Evolutionary conservation across 805 yeast species (phyloP).

Genomic region (Metschnikowia koreensis): DNA sequence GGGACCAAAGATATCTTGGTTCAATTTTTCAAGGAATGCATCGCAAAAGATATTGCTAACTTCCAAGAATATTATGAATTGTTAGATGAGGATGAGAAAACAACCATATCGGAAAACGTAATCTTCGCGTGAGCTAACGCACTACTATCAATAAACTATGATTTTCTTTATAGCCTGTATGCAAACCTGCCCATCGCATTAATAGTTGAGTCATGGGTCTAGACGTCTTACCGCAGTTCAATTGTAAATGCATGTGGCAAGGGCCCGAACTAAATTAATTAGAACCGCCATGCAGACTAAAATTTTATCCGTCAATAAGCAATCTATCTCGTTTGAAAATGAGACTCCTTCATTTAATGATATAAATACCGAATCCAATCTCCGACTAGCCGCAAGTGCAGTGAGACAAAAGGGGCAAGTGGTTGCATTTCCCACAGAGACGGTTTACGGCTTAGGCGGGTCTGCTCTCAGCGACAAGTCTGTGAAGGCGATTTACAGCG

Average conservation of each 20-base stretch:
- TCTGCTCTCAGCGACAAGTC: constrained; percentile 72
- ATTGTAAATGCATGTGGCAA: constrained; percentile 2
- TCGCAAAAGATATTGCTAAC: constrained; percentile 46
- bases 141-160: background rate
- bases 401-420: constrained; percentile 32
- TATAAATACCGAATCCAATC: constrained; percentile 47
- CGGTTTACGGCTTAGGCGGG: constrained; percentile 95
- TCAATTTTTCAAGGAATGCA: constrained; percentile 56
- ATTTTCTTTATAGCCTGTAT: background rate
- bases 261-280: background rate
- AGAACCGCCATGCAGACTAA: constrained; percentile 25
- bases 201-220: background rate
- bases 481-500: constrained; percentile 73
- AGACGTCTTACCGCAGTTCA: background rate
- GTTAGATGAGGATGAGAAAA: constrained; percentile 54
- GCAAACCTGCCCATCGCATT: background rate
- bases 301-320: constrained; percentile 54
- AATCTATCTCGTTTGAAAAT: constrained; percentile 47
- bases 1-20: constrained; percentile 42
- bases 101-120: constrained; percentile 48
- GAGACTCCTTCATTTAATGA: constrained; percentile 51
- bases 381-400: constrained; percentile 47
- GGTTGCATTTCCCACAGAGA: constrained; percentile 95
- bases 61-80: constrained; percentile 51
- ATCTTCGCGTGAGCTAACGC: constrained; percentile 25